A percentile compares a stretch with the other conserved stretches of the same genome.
These are phyloP conservation scores for Podospora didyma DNA, from an alignment of 495 filamentous ascomycete species.

Conservation along the genomic window DNA sequence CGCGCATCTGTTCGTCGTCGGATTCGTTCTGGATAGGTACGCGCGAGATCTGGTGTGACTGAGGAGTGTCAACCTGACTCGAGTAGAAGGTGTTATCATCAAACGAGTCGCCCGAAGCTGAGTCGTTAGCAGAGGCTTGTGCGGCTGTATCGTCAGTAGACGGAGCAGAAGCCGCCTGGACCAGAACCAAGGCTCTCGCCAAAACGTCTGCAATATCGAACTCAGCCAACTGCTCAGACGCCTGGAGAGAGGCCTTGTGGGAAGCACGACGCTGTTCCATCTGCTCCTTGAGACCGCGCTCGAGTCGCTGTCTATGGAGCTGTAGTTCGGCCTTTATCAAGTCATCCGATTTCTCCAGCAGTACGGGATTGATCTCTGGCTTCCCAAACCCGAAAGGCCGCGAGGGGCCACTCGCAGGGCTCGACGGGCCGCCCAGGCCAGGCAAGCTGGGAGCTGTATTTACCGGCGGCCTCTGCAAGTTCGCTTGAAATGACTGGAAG, in stretches of 20 bases:
- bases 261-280: constrained; percentile 59
- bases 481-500: constrained; percentile 35
- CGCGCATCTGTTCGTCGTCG: constrained; percentile 42
- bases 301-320: constrained; percentile 74
- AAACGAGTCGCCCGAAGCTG: constrained; percentile 69
- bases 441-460: constrained; percentile 15
- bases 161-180: constrained; percentile 41
- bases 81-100: constrained; percentile 96
- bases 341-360: constrained; percentile 80
- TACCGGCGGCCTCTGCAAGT: constrained; percentile 29
- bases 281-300: constrained; percentile 71
- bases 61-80: constrained; percentile 60
- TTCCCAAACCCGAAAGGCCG: constrained; percentile 33
- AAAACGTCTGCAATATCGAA: constrained; percentile 75
- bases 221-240: constrained; percentile 59
- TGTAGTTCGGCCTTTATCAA: constrained; percentile 78
- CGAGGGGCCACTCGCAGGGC: constrained; percentile 18
- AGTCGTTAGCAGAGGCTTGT: constrained; percentile 42
- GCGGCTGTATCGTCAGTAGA: constrained; percentile 52
- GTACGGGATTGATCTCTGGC: constrained; percentile 67
- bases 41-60: constrained; percentile 37
- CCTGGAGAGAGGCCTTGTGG: constrained; percentile 50
- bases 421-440: constrained; percentile 22
- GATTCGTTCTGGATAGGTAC: constrained; percentile 36
- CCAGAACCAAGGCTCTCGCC: constrained; percentile 64